Conservation (phyloP, 1,284 basidiomycete species). For the Tetrapyrgos nigripes region DNA sequence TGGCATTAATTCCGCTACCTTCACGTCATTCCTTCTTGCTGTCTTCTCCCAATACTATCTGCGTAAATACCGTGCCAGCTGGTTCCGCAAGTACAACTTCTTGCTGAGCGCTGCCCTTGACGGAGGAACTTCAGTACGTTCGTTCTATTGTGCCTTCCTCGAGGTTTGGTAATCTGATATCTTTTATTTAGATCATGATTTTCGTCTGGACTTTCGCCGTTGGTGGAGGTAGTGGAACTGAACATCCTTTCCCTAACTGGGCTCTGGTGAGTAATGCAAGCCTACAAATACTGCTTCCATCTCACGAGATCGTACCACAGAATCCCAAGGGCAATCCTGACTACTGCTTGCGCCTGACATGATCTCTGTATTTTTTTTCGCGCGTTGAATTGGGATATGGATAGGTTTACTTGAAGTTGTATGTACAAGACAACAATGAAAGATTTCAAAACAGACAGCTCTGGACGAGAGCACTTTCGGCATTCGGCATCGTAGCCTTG, state of each 20-base stretch:
- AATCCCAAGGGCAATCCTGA: conserved; percentile 10
- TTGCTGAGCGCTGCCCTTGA: conserved; percentile 52
- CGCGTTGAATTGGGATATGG: no score
- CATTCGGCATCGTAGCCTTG: no score
- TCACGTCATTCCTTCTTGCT: conserved; percentile 56
- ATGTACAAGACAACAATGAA: no score
- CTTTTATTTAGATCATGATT: conserved; percentile 48
- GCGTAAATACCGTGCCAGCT: conserved; percentile 48
- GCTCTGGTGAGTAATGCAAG: conserved; percentile 37
- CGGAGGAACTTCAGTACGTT: conserved; percentile 47
- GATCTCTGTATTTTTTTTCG: neutral
- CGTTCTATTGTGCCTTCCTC: neutral
- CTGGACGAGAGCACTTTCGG: no score
- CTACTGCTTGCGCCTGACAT: conserved; percentile 7
- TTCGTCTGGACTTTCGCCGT: conserved; percentile 68
- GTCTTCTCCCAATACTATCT: conserved; percentile 63
- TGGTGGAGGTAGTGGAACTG: conserved; percentile 60
- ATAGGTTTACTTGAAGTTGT: no score
- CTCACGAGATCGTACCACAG: neutral
- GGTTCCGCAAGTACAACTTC: conserved; percentile 64
- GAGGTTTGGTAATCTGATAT: neutral
- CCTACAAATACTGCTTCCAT: neutral
- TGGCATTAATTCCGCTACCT: conserved; percentile 62
- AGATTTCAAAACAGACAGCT: no score
- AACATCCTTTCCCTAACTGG: conserved; percentile 53